Conservation (phyloP, 140 eudicot species). For the Cichorium intybus region DNA sequence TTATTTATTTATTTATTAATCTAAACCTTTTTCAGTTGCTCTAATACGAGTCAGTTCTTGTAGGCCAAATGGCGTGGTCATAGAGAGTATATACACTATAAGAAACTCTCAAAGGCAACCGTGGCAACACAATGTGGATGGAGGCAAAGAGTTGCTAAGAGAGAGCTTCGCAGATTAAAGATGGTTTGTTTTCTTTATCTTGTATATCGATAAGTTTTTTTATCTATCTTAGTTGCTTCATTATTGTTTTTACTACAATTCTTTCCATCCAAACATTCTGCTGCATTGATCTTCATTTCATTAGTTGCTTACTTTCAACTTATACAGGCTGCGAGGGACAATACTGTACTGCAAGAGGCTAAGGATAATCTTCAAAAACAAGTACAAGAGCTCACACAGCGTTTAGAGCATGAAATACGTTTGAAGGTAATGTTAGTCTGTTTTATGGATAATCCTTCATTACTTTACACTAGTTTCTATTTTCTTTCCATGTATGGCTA, state of each 20-base stretch:
- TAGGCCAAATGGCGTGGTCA: conserved; percentile 95
- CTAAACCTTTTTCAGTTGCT: not conserved
- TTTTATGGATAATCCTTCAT: not conserved
- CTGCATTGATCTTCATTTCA: conserved; percentile 2
- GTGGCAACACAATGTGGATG: conserved; percentile 86
- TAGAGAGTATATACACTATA: conserved; percentile 52
- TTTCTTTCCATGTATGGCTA: conserved; percentile 8
- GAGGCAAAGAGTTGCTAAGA: conserved; percentile 78
- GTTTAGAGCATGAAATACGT: conserved; percentile 74
- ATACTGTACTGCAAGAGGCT: conserved; percentile 76
- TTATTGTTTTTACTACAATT: conserved; percentile 8
- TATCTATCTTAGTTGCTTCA: conserved; percentile 3
- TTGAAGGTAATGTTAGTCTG: conserved; percentile 59
- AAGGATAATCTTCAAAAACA: conserved; percentile 85
- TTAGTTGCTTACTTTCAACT: conserved; percentile 12
- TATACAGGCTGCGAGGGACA: conserved; percentile 83
- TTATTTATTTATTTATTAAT: not conserved
- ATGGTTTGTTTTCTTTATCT: conserved; percentile 50
- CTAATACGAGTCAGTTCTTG: conserved; percentile 34
- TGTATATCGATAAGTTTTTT: not conserved
- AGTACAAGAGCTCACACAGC: conserved; percentile 82
- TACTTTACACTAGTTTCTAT: not conserved
- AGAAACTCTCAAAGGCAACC: conserved; percentile 67
- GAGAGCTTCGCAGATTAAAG: conserved; percentile 82
- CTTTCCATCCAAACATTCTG: not conserved